Percentiles rank a stretch among this genome's conserved stretches.
These are phyloP conservation scores for Trichosporon inkin DNA, from an alignment of 1,284 basidiomycete species.

Conservation along the genomic window DNA sequence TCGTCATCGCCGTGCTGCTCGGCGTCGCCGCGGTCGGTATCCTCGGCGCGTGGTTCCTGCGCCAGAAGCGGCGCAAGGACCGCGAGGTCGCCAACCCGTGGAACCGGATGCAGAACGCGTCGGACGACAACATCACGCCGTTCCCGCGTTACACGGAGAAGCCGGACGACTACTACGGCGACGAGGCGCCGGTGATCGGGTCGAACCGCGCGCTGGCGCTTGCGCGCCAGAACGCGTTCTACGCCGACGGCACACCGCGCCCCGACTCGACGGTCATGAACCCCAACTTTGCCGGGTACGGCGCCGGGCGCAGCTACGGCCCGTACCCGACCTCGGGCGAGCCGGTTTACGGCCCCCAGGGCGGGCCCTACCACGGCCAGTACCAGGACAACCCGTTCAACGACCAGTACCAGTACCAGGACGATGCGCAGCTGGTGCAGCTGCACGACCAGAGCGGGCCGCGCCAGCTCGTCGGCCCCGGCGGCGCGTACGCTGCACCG, in stretches of 20 bases:
- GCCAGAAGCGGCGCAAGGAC: conserved; percentile 17
- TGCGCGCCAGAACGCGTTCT: conserved; percentile 32
- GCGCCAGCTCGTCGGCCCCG: conserved; percentile 40
- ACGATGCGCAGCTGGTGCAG: conserved; percentile 20
- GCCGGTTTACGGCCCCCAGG: conserved; percentile 26
- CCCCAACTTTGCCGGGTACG: conserved; percentile 37
- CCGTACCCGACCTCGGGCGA: conserved; percentile 23
- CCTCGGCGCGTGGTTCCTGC: conserved; percentile 31
- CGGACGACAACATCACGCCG: conserved; percentile 41
- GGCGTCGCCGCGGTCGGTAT: conserved; percentile 21
- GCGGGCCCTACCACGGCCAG: conserved; percentile 24
- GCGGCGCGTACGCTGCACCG: conserved; percentile 15
- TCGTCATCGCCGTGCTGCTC: conserved; percentile 20
- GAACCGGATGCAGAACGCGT: conserved; percentile 31
- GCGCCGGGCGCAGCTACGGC: conserved; percentile 22
- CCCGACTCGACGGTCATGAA: conserved; percentile 28
- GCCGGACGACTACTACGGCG: conserved; percentile 18
- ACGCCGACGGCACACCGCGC: conserved; percentile 28
- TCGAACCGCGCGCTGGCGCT: conserved; percentile 34
- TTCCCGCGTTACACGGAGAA: conserved; percentile 24
- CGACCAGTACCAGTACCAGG: conserved; percentile 13
- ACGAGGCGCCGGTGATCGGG: conserved; percentile 1
- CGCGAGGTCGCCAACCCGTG: conserved; percentile 26
- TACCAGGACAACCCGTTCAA: conserved; percentile 16
- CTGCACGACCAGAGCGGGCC: conserved; percentile 14